Conservation (phyloP, 768 basidiomycete species). For the Phaffia tasmanica region DNA sequence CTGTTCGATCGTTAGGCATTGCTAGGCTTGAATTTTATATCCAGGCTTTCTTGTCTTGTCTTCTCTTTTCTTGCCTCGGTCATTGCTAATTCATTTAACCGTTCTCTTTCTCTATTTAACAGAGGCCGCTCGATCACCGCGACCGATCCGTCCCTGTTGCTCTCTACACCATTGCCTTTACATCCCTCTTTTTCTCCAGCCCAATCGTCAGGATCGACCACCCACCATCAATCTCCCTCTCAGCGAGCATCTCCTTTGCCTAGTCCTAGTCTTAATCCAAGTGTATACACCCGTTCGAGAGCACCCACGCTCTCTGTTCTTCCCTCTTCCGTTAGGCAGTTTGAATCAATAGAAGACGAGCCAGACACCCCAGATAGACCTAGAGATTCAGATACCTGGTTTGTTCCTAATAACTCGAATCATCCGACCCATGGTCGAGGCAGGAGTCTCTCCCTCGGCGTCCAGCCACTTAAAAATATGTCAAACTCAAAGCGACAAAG, state of each 20-base stretch:
- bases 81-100: neutral
- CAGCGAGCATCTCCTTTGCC: neutral
- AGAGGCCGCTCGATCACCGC: conserved; percentile 22
- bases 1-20: neutral
- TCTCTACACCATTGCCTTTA: neutral
- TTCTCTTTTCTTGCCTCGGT: neutral
- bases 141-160: conserved; percentile 7
- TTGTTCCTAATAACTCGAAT: too few relatives aligned
- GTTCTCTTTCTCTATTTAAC: neutral
- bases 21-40: too few relatives aligned
- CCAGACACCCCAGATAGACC: too few relatives aligned
- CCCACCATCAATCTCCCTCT: neutral
- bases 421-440: too few relatives aligned
- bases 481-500: too few relatives aligned
- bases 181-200: conserved; percentile 7
- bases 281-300: neutral
- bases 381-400: too few relatives aligned
- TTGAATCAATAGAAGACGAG: too few relatives aligned
- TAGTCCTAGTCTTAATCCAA: neutral
- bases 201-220: conserved; percentile 5
- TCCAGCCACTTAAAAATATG: too few relatives aligned
- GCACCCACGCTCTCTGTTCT: neutral
- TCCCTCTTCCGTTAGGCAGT: too few relatives aligned
- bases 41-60: neutral
- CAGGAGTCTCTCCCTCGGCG: too few relatives aligned